phyloP scores from a whole-genome alignment of 2,329 filamentous ascomycete species.

The Neofusicoccum parvum region DNA sequence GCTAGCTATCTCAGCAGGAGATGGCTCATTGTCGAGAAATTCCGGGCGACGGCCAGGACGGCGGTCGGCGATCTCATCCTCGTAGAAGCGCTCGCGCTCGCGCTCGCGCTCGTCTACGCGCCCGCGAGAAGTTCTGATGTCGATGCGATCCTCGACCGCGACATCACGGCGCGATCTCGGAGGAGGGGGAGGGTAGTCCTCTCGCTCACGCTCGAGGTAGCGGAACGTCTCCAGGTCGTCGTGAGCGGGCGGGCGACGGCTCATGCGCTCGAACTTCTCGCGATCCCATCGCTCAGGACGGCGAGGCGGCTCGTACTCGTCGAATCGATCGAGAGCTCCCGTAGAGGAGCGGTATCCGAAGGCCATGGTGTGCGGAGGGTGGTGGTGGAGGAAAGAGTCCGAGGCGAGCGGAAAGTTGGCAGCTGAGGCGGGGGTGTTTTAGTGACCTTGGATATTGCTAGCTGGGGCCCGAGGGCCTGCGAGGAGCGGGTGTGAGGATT shows the following conservation, averaged over 20 bases:
- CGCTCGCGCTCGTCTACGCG: slow-evolving; percentile 49
- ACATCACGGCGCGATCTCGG: slow-evolving; percentile 45
- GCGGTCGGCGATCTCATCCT: slow-evolving; percentile 55
- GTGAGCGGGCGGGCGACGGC: slow-evolving; percentile 27
- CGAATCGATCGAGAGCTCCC: slow-evolving; percentile 46
- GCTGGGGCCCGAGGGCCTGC: slow-evolving; percentile 3
- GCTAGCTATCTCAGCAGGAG: slow-evolving; percentile 49
- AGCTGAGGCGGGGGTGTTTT: not conserved
- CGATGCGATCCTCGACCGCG: slow-evolving; percentile 45
- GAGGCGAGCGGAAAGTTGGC: slow-evolving; percentile 10
- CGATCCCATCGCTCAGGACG: slow-evolving; percentile 50
- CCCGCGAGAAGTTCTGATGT: slow-evolving; percentile 40
- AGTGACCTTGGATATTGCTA: not conserved
- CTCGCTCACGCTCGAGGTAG: slow-evolving; percentile 48
- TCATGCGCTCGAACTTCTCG: slow-evolving; percentile 52
- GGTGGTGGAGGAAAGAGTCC: not conserved
- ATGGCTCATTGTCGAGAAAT: slow-evolving; percentile 48
- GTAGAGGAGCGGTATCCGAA: slow-evolving; percentile 41
- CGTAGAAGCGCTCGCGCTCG: slow-evolving; percentile 58
- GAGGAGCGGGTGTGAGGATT: not conserved
- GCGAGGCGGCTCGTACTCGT: slow-evolving; percentile 43
- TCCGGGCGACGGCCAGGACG: slow-evolving; percentile 43
- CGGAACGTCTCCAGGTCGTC: slow-evolving; percentile 41
- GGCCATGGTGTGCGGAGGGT: slow-evolving; percentile 5
- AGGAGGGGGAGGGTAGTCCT: slow-evolving; percentile 35